Evolutionary conservation across 2,329 filamentous ascomycete genomes (phyloP).

Genomic region (Penicillium sp.): DNA sequence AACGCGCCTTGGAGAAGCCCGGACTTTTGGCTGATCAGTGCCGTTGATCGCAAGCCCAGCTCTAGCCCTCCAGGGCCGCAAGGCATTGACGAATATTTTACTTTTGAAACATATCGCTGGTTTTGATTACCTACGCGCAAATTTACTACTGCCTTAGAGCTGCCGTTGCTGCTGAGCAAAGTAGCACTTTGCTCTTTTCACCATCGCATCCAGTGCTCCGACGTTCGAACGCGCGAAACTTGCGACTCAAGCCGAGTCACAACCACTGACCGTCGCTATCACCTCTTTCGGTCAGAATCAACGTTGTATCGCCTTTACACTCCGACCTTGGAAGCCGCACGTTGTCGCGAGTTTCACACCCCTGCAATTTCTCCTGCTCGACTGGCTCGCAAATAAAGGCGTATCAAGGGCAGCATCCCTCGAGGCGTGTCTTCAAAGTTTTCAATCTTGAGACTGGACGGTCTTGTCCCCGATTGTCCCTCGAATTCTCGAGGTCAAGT

Average conservation of each 20-base stretch:
- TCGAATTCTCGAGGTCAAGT: background rate
- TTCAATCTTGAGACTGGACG: background rate
- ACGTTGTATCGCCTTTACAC: background rate
- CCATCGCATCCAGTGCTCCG: constrained; percentile 10
- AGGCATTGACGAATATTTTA: constrained; percentile 16
- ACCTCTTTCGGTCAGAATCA: background rate
- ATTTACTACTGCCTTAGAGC: background rate
- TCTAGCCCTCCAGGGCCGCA: constrained; percentile 16
- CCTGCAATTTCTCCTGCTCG: background rate
- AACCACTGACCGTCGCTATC: background rate
- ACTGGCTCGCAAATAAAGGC: background rate
- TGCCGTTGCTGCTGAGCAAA: background rate
- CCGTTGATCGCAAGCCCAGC: constrained; percentile 19
- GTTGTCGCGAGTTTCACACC: background rate
- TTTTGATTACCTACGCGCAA: background rate
- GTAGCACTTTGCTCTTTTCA: background rate
- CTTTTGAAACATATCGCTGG: constrained; percentile 7
- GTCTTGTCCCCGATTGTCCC: background rate
- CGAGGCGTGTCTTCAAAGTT: background rate
- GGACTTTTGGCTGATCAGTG: constrained; percentile 23
- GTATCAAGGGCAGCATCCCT: constrained; percentile 5
- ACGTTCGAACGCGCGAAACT: constrained; percentile 14
- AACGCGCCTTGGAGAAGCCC: constrained; percentile 26
- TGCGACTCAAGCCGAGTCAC: background rate
- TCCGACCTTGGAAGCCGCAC: background rate